Conservation (phyloP, 1,139 yeast genomes). For the Kodamaea anthophila region DNA sequence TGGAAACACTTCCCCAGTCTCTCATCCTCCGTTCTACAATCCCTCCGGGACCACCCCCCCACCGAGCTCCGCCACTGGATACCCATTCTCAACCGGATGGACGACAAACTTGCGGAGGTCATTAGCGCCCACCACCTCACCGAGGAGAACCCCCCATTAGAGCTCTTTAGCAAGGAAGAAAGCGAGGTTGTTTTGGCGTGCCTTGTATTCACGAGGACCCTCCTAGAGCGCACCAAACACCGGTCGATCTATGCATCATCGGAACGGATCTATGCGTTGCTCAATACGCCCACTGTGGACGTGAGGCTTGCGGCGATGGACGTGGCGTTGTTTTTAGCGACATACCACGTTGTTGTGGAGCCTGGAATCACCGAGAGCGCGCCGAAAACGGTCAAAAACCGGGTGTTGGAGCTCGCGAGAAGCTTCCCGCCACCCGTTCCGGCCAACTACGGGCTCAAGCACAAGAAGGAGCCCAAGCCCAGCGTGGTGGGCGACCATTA, state of each 20-base stretch:
- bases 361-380: conserved; percentile 19
- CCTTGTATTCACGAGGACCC: conserved; percentile 53
- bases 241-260: conserved; percentile 62
- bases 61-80: conserved; percentile 79
- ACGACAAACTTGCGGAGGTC: conserved; percentile 51
- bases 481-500: conserved; percentile 42
- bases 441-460: conserved; percentile 26
- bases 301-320: conserved; percentile 59
- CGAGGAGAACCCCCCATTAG: conserved; percentile 41
- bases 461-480: conserved; percentile 14
- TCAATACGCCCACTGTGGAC: conserved; percentile 55
- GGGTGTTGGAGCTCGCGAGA: conserved; percentile 47
- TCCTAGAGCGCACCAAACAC: conserved; percentile 67
- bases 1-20: conserved; percentile 24
- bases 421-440: conserved; percentile 50
- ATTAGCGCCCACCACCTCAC: conserved; percentile 52
- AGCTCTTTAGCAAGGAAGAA: conserved; percentile 42
- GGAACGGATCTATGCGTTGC: conserved; percentile 54
- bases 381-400: conserved; percentile 37
- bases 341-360: conserved; percentile 15
- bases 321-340: conserved; percentile 57
- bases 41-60: conserved; percentile 57
- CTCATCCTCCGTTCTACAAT: conserved; percentile 12
- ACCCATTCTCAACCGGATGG: conserved; percentile 68
- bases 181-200: conserved; percentile 43